These are phyloP conservation scores for Aquilaria malaccensis DNA, from an alignment of 345 rosid genomes.

Conservation along the genomic window DNA sequence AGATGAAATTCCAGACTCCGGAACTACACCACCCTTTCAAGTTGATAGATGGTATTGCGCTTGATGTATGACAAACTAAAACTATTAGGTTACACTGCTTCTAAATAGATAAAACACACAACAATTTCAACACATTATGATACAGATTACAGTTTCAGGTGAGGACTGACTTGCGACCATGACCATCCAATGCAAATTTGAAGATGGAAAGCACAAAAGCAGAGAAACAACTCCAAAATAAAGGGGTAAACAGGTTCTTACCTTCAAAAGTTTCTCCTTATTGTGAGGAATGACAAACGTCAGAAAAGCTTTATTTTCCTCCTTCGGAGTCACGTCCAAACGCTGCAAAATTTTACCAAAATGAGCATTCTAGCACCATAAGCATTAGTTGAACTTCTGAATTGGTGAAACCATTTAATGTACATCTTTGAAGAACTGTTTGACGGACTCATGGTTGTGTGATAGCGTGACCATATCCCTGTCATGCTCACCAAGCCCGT, in stretches of 20 bases:
- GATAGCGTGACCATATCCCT: conserved; percentile 25
- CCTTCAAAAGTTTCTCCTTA: conserved; percentile 58
- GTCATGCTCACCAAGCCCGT: conserved; percentile 28
- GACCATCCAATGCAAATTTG: not conserved
- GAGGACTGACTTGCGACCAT: too few relatives aligned
- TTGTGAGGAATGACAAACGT: conserved; percentile 84
- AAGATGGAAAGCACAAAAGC: not conserved
- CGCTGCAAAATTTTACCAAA: conserved; percentile 31
- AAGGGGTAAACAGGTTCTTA: conserved; percentile 20
- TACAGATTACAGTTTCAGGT: too few relatives aligned
- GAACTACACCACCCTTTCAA: too few relatives aligned
- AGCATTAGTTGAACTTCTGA: conserved; percentile 1
- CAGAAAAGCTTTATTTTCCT: conserved; percentile 65
- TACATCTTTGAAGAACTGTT: conserved; percentile 71
- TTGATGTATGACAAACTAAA: too few relatives aligned
- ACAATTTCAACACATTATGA: too few relatives aligned
- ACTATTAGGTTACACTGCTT: too few relatives aligned
- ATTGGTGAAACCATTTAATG: conserved; percentile 16
- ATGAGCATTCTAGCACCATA: conserved; percentile 10
- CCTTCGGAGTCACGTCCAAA: conserved; percentile 53
- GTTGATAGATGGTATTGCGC: too few relatives aligned
- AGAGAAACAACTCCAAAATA: not conserved
- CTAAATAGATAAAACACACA: too few relatives aligned
- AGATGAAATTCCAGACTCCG: too few relatives aligned
- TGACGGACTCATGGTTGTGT: conserved; percentile 39